phyloP scores from a whole-genome alignment of 805 yeast genomes.

The Danielia reshetovae region DNA sequence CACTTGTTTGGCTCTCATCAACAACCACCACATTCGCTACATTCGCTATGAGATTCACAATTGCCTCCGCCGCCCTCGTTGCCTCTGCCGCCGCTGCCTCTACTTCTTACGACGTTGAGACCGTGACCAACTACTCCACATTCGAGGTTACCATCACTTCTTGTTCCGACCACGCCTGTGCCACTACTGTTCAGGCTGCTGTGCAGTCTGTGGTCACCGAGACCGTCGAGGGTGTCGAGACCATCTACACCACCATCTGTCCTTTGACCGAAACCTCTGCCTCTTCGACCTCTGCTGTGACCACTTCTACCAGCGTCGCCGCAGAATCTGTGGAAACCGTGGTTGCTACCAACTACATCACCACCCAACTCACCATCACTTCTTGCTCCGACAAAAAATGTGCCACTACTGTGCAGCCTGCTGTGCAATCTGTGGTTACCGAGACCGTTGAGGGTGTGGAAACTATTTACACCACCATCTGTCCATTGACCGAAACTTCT shows the following conservation, averaged over 20 bases:
- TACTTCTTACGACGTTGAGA: slow-evolving; percentile 15
- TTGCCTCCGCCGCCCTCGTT: slow-evolving; percentile 17
- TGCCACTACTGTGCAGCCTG: slow-evolving; percentile 10
- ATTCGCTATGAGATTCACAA: slow-evolving; percentile 20
- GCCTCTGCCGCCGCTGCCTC: slow-evolving; percentile 21
- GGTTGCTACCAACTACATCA: slow-evolving; percentile 1
- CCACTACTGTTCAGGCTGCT: slow-evolving; percentile 15
- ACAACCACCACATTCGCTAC: too few relatives aligned
- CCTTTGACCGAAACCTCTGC: slow-evolving; percentile 13
- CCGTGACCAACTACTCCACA: slow-evolving; percentile 21
- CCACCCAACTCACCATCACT: slow-evolving; percentile 20
- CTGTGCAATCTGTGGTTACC: slow-evolving; percentile 27
- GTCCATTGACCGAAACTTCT: slow-evolving; percentile 26
- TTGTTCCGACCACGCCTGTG: slow-evolving; percentile 19
- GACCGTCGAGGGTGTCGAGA: slow-evolving; percentile 25
- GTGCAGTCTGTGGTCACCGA: slow-evolving; percentile 16
- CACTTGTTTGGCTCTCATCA: too few relatives aligned
- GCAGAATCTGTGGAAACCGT: slow-evolving; percentile 8
- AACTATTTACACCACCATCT: slow-evolving; percentile 35
- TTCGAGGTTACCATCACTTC: slow-evolving; percentile 27
- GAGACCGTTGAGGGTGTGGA: slow-evolving; percentile 30
- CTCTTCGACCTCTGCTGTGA: slow-evolving; percentile 5
- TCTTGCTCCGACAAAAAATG: slow-evolving; percentile 26
- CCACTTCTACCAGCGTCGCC: slow-evolving; percentile 2
- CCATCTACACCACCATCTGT: slow-evolving; percentile 18